Evolutionary conservation across 192 early-diverging fungal genomes (phyloP).

Genomic region (Funneliformis geosporum): DNA sequence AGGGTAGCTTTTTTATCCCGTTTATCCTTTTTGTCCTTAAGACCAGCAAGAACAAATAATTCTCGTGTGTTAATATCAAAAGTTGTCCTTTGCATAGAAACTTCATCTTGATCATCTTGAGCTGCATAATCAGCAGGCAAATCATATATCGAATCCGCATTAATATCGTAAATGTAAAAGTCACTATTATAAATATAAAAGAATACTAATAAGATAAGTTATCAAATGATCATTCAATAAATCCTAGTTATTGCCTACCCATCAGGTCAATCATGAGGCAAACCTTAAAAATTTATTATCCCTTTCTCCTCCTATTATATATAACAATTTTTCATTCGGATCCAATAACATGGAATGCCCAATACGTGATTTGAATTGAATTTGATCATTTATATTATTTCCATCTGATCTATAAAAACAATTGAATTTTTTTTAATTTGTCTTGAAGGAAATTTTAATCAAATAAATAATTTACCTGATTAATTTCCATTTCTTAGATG

Average conservation of each 20-base stretch:
- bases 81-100: constrained; percentile 83
- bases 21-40: constrained; percentile 62
- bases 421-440: constrained; percentile 35
- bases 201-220: background rate
- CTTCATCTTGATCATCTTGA: constrained; percentile 75
- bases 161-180: constrained; percentile 84
- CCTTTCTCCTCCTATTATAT: constrained; percentile 89
- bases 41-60: constrained; percentile 80
- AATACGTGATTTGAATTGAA: constrained; percentile 80
- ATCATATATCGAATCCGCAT: constrained; percentile 75
- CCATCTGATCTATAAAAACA: background rate
- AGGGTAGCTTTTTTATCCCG: constrained; percentile 52
- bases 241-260: background rate
- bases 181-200: constrained; percentile 50
- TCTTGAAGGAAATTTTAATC: background rate
- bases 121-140: constrained; percentile 74
- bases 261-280: background rate
- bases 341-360: constrained; percentile 92
- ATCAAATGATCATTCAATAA: background rate
- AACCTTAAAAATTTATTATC: constrained; percentile 69
- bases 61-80: constrained; percentile 78
- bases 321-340: constrained; percentile 49
- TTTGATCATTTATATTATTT: constrained; percentile 32
- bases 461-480: constrained; percentile 68
- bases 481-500: constrained; percentile 67